Conservation (phyloP, 306 rosid species). For the Quercus ilex region DNA sequence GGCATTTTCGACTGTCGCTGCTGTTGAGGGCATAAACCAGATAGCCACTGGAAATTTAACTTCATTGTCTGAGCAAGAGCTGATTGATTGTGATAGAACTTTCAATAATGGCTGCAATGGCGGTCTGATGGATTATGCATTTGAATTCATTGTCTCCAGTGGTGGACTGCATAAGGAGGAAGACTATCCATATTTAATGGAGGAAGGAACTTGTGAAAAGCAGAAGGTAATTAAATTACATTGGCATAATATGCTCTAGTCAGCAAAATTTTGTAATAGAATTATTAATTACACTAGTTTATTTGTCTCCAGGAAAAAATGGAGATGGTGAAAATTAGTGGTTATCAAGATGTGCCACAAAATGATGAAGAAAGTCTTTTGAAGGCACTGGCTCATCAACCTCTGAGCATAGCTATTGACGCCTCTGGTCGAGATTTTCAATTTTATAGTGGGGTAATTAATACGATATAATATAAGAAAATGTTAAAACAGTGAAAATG, state of each 20-base stretch:
- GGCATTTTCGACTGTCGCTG: slow-evolving; percentile 72
- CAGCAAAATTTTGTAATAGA: neutral
- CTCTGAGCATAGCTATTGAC: slow-evolving; percentile 83
- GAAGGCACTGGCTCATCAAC: slow-evolving; percentile 91
- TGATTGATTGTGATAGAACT: slow-evolving; percentile 64
- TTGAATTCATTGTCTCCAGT: slow-evolving; percentile 42
- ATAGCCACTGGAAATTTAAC: slow-evolving; percentile 62
- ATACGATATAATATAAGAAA: too few relatives aligned
- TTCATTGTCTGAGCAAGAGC: slow-evolving; percentile 64
- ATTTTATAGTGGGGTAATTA: slow-evolving; percentile 79
- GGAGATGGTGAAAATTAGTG: slow-evolving; percentile 60
- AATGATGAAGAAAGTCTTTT: slow-evolving; percentile 72
- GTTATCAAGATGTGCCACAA: slow-evolving; percentile 80
- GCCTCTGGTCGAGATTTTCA: slow-evolving; percentile 88
- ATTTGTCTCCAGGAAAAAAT: slow-evolving; percentile 45
- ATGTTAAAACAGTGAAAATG: too few relatives aligned
- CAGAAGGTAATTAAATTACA: slow-evolving; percentile 43
- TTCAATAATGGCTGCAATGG: slow-evolving; percentile 76
- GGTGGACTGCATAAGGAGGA: slow-evolving; percentile 71
- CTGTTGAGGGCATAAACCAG: slow-evolving; percentile 69
- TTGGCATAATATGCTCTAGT: neutral
- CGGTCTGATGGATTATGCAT: slow-evolving; percentile 79
- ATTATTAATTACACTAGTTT: neutral
- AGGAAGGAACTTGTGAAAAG: slow-evolving; percentile 81
- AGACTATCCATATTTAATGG: slow-evolving; percentile 82